Percentiles rank a stretch among this genome's conserved stretches.
Conservation (phyloP, 768 basidiomycete species). For the Psilocybe cyanescens region DNA sequence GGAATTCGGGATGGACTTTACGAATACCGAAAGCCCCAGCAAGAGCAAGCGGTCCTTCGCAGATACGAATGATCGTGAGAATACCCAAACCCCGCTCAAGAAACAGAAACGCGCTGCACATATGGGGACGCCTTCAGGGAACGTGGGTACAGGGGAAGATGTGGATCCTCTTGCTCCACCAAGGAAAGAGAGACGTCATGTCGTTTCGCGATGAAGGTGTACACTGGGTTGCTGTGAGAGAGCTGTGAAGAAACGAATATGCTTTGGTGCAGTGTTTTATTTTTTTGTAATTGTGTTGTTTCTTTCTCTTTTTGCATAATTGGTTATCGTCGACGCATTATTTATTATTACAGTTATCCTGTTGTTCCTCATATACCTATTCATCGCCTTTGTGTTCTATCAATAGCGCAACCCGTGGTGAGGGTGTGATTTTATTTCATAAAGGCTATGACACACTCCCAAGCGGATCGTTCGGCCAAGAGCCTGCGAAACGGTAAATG, state of each 20-base stretch:
- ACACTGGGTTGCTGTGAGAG: not conserved
- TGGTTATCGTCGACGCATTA: conserved; percentile 19
- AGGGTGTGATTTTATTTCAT: not conserved
- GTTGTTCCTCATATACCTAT: conserved; percentile 5
- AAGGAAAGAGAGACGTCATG: conserved; percentile 24
- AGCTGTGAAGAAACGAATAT: conserved; percentile 5
- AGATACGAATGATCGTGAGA: conserved; percentile 28
- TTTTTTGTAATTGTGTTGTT: conserved; percentile 25
- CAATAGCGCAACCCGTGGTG: not conserved
- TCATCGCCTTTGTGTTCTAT: not conserved
- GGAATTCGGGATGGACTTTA: conserved; percentile 48
- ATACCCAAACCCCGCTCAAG: conserved; percentile 36
- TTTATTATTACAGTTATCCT: conserved; percentile 21
- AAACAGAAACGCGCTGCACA: conserved; percentile 29
- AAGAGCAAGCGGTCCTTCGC: conserved; percentile 41
- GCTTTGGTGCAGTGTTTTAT: conserved; percentile 23
- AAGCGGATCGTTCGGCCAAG: conserved; percentile 8
- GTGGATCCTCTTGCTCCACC: conserved; percentile 29
- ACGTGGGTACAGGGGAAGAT: conserved; percentile 33
- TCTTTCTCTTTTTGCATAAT: conserved; percentile 16
- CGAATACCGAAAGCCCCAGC: conserved; percentile 43
- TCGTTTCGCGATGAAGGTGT: conserved; percentile 15
- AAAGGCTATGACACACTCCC: conserved; percentile 1
- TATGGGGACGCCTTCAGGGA: conserved; percentile 20
- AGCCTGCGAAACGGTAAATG: conserved; percentile 10